Evolutionary conservation across 1,284 basidiomycete genomes (phyloP), one percentile per base, ranked within the genome.

Genomic region (Ustilago hordei): DNA sequence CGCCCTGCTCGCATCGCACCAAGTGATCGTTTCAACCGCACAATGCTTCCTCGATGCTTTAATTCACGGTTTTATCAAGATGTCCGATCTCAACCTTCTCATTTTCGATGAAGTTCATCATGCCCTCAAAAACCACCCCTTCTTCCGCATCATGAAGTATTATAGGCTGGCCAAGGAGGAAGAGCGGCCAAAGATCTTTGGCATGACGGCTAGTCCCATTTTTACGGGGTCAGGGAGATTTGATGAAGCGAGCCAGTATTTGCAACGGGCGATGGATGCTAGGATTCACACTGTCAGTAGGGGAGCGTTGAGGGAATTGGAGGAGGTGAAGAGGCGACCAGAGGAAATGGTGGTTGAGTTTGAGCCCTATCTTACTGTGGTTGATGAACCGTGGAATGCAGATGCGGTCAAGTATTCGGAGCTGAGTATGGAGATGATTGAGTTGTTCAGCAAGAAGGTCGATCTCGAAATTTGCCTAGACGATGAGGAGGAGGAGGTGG

Each of bases 81-180:
- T 82, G 60, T 35, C 45, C n/a, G 72, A 81, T 43, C 60, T 82
- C 59, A 71, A 76, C 34, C 57, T 78, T 19, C 56, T 82, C 55
- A 55, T 81, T 34, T 80, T 82, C 45, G 81, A 82, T 62, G 81
- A 82, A 36, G 79, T 71, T 0, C 81, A 82, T 38, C 78, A 82
- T 45, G 79, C 78, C 8, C 58, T 71, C 62, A 75, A 71, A 52
- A 72, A 64, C 8, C 68, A 80, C 17, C 74, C 76, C 0, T 82
- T 67, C 50, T 64, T 73, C 15, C 63, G 79, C 39, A 82, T 82
- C 64, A 82, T 82, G 79, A 68, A 74, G 61, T 77, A 72, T 41
- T 81, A 82, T 58, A 52, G 64, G 7, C 57, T 72, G 15, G 62
- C 69, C 3, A 19, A 34, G 1, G 28, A 59, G 12, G 6, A 60